Evolutionary conservation across 2,329 filamentous ascomycete species (phyloP).

Genomic region (Aulographum hederae): DNA sequence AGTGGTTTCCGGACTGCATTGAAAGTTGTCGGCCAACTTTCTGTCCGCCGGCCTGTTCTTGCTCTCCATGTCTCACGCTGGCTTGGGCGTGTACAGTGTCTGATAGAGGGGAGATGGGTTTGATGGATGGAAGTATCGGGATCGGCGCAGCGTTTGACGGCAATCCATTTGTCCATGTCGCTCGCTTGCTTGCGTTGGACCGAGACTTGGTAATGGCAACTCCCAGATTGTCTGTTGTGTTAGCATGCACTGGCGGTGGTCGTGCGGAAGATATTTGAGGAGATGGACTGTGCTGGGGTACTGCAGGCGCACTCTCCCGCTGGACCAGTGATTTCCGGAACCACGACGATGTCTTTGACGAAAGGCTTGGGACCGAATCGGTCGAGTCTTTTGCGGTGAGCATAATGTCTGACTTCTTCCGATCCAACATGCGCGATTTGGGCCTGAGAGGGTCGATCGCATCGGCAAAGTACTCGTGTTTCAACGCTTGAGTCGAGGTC

Average conservation of each 20-base stretch:
- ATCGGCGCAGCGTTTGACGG: conserved; percentile 69
- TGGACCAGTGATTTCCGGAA: conserved; percentile 89
- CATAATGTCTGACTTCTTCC: conserved; percentile 75
- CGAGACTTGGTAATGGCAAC: conserved; percentile 12
- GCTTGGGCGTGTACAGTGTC: conserved; percentile 84
- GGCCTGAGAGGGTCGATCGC: conserved; percentile 81
- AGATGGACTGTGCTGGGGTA: conserved; percentile 23
- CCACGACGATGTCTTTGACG: conserved; percentile 76
- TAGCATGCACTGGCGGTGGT: conserved; percentile 23
- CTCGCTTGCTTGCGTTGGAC: conserved; percentile 54
- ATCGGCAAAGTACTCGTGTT: conserved; percentile 87
- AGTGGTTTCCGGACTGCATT: conserved; percentile 83
- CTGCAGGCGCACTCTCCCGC: conserved; percentile 47
- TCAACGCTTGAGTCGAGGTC: conserved; percentile 82
- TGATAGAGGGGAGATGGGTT: conserved; percentile 89
- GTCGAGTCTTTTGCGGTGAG: conserved; percentile 44
- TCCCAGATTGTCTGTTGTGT: conserved; percentile 17
- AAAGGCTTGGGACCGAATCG: conserved; percentile 38
- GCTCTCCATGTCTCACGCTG: conserved; percentile 34
- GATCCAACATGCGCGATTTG: conserved; percentile 72
- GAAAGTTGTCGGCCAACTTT: conserved; percentile 93
- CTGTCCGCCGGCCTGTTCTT: conserved; percentile 41
- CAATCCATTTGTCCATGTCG: conserved; percentile 77
- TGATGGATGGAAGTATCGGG: conserved; percentile 86
- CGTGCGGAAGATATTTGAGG: conserved; percentile 22